Evolutionary conservation across 805 yeast species (phyloP), one percentile per base, ranked within the genome.

Genomic region (Metschnikowia bowlesiae): DNA sequence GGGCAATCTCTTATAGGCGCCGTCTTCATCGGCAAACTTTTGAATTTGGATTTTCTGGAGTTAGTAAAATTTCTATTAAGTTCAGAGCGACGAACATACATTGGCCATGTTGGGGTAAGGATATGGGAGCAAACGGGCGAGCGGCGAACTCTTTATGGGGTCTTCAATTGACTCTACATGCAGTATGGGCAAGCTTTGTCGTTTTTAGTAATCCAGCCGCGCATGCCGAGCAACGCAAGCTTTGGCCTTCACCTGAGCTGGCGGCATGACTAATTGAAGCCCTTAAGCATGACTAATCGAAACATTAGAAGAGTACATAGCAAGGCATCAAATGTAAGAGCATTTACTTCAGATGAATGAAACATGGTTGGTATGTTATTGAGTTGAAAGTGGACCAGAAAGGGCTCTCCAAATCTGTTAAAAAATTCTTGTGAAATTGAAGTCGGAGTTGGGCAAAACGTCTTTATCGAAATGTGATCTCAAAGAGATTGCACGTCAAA

Each of bases 1-100:
- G 1, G 68, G 68, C 53, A 70, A 75, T 63, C 88, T 75, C 56
- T 80, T 80, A 63, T 61, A 84, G 37, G 81, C 76, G 36, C 88
- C 88, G 52, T 73, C 73, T 37, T 70, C 66, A 45, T 73, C 69
- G 13, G 84, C 82, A 57, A 75, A 80, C 46, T 75, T 74, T 49
- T 71, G 70, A 49, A 77, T 76, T 50, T 76, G 76, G 26, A 75
- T 49, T 57, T 68, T 66, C 48, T 62, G 57, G 2, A 5, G 48
- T 50, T 38, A 50, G 50, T 44, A 42, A 14, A n/a, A 33, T 9
- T 10, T 2, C 8, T 8, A 22, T 11, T 8, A 10, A 29, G 11
- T 31, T 31, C 11, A 8, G 35, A 9, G 18, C 10, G 29, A 14
- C 14, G 4, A 7, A 39, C 50, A 14, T 46, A 49, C 46, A 6